Conservation (phyloP, 2,329 filamentous ascomycete genomes). For the Juglanconis oblonga region DNA sequence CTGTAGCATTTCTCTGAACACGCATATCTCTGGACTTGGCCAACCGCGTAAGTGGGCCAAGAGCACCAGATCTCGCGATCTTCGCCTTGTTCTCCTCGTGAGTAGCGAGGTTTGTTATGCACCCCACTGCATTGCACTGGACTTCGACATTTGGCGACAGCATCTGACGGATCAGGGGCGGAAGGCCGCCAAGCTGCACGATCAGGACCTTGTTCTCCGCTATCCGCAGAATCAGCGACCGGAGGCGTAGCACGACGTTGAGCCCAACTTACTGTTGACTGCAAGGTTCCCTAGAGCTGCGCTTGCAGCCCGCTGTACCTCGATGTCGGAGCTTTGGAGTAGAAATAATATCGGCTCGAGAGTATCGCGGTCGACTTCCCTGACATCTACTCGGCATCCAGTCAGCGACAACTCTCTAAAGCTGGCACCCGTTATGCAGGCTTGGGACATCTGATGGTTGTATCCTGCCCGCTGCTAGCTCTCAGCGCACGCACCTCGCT, state of each 20-base stretch:
- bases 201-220: constrained; percentile 98
- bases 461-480: neutral
- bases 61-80: constrained; percentile 90
- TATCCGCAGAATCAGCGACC: constrained; percentile 47
- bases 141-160: constrained; percentile 97
- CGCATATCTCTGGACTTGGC: constrained; percentile 99
- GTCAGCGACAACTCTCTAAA: constrained; percentile 10
- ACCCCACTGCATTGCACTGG: constrained; percentile 97
- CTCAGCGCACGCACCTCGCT: constrained; percentile 70
- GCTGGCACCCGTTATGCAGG: neutral
- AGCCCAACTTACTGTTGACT: constrained; percentile 74
- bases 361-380: constrained; percentile 91
- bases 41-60: constrained; percentile 84
- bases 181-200: constrained; percentile 84
- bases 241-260: neutral
- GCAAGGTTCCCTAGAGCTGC: constrained; percentile 93
- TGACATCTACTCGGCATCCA: constrained; percentile 66
- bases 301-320: constrained; percentile 94
- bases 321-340: constrained; percentile 90
- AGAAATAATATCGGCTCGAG: constrained; percentile 95
- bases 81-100: constrained; percentile 99
- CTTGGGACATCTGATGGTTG: neutral
- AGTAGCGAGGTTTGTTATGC: constrained; percentile 96
- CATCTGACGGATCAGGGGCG: constrained; percentile 95
- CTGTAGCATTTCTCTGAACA: constrained; percentile 95